Evolutionary conservation across 805 yeast genomes (phyloP).

Genomic region (Kuraishia cidri): DNA sequence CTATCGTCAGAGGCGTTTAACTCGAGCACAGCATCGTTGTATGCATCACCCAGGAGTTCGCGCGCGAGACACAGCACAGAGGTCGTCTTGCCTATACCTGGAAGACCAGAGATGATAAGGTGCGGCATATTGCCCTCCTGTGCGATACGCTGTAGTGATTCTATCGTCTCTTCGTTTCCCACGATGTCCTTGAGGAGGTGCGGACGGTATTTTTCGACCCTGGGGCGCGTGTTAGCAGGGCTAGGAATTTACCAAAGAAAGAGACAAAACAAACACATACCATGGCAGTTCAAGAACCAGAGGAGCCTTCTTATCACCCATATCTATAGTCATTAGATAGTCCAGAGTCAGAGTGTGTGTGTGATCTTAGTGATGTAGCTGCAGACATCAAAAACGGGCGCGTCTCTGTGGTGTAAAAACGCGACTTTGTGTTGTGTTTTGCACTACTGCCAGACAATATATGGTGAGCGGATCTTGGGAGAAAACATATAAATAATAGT

Average conservation of each 20-base stretch:
- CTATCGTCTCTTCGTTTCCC: conserved; percentile 88
- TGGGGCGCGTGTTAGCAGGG: no score
- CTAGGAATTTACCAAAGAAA: no score
- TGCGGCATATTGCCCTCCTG: conserved; percentile 96
- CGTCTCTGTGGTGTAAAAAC: no score
- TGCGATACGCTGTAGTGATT: conserved; percentile 75
- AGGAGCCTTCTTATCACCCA: conserved; percentile 8
- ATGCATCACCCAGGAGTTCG: conserved; percentile 63
- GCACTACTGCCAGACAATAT: no score
- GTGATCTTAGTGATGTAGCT: no score
- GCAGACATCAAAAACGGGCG: no score
- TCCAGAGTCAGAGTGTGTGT: no score
- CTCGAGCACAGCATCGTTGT: conserved; percentile 80
- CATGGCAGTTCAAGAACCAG: conserved; percentile 20
- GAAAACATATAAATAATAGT: no score
- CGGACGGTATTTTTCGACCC: conserved; percentile 98
- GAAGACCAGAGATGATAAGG: conserved; percentile 88
- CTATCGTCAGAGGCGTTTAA: conserved; percentile 95
- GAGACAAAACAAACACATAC: conserved; percentile 13
- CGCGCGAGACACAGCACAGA: conserved; percentile 85
- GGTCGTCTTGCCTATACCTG: conserved; percentile 97
- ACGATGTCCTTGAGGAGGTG: conserved; percentile 72
- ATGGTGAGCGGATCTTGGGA: no score
- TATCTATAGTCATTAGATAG: conserved; percentile 1
- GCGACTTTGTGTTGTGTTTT: no score